These are phyloP conservation scores for Aegilops sharonensis DNA, from an alignment of 176 grass and related monocot species.

Conservation along the genomic window DNA sequence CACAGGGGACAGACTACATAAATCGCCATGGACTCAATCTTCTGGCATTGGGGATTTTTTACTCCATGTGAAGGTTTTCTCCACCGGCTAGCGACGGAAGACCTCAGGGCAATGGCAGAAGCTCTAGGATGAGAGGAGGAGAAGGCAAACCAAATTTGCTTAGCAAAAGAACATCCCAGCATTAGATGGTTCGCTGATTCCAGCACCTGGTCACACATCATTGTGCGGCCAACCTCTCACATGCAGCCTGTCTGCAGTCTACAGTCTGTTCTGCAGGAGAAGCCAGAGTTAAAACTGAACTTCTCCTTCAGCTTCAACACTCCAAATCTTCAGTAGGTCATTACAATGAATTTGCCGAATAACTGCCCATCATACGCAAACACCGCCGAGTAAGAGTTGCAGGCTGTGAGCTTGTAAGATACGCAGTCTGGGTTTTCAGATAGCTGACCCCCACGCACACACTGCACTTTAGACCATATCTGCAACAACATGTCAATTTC, in stretches of 20 bases:
- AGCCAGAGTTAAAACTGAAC: neutral
- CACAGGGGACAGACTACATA: too few species aligned
- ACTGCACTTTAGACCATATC: too few species aligned
- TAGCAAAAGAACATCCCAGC: neutral
- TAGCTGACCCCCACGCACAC: too few species aligned
- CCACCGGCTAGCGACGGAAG: neutral
- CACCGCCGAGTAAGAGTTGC: too few species aligned
- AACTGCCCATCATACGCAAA: too few species aligned
- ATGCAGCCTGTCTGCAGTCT: neutral
- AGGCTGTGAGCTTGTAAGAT: neutral
- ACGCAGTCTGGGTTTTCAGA: neutral
- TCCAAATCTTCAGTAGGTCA: neutral
- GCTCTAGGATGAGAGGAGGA: neutral
- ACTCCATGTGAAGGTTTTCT: too few species aligned
- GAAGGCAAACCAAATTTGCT: neutral
- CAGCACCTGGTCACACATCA: neutral
- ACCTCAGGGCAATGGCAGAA: neutral
- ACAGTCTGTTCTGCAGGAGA: neutral
- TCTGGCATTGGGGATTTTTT: too few species aligned
- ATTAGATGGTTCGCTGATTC: neutral
- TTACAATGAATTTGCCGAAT: neutral
- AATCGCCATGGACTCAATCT: too few species aligned
- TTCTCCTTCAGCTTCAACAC: neutral
- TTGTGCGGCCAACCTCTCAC: neutral
- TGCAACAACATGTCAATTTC: too few species aligned